Conservation (phyloP, 176 grass and related monocot genomes). For the Carex pumila region DNA sequence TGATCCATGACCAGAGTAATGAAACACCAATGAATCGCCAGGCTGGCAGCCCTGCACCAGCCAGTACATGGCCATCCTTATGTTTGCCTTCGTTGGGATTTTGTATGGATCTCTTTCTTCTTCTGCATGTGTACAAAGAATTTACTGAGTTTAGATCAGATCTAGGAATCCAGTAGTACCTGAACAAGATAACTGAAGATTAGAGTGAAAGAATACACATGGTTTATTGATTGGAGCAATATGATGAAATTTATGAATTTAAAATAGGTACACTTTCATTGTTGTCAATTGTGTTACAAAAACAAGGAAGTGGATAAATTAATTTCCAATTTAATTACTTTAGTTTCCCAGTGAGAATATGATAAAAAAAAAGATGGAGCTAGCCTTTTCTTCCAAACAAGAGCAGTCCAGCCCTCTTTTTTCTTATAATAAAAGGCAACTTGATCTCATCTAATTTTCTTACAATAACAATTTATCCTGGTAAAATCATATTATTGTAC, state of each 20-base stretch:
- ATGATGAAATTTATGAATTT: background rate
- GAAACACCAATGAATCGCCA: conserved; percentile 93
- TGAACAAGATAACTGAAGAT: background rate
- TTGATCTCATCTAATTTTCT: background rate
- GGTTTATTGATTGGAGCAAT: background rate
- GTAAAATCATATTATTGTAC: background rate
- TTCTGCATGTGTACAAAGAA: conserved; percentile 52
- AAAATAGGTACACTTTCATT: background rate
- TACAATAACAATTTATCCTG: background rate
- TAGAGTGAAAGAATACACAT: background rate
- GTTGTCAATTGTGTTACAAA: background rate
- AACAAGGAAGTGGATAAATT: background rate
- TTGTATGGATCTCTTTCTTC: conserved; percentile 88
- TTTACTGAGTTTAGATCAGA: background rate
- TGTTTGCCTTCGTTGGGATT: conserved; percentile 79
- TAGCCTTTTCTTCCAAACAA: background rate
- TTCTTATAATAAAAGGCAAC: background rate
- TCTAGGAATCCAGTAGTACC: background rate
- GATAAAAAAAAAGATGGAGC: too few species aligned
- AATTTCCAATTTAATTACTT: background rate
- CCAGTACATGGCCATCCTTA: conserved; percentile 97
- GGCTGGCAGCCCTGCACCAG: conserved; percentile 88
- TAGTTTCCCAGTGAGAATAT: too few species aligned
- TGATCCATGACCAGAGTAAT: conserved; percentile 93
- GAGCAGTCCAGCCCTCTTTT: background rate